Percentiles rank a stretch among this genome's conserved stretches.
Conservation (phyloP, 306 rosid genomes). For the Vigna angularis region DNA sequence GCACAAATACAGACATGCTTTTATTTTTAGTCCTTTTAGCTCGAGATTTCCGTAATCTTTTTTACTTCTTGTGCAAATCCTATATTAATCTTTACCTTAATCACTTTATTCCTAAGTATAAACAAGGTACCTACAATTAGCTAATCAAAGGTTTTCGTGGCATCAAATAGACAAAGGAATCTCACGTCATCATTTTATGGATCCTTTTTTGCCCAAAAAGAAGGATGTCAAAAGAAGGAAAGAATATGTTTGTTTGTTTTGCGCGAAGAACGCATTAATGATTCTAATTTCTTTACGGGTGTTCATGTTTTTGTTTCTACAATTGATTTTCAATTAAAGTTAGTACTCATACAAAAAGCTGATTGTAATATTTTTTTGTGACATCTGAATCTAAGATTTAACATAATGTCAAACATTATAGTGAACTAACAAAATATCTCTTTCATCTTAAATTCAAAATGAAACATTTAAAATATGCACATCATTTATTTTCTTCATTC, state of each 20-base stretch:
- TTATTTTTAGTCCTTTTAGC: slow-evolving; percentile 20
- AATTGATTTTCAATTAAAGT: too few relatives aligned
- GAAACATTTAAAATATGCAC: too few relatives aligned
- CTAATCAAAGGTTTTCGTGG: background rate
- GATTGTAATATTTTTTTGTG: too few relatives aligned
- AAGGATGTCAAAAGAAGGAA: slow-evolving; percentile 34
- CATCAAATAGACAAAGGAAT: slow-evolving; percentile 30
- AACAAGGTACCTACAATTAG: slow-evolving; percentile 15
- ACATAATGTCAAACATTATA: too few relatives aligned
- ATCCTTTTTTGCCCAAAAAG: slow-evolving; percentile 4
- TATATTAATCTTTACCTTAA: slow-evolving; percentile 21
- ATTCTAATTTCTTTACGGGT: slow-evolving; percentile 9
- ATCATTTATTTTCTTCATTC: too few relatives aligned
- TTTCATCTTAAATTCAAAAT: too few relatives aligned
- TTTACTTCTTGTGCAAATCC: slow-evolving; percentile 22
- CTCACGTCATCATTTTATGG: slow-evolving; percentile 29
- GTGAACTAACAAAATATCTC: too few relatives aligned
- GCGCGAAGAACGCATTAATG: background rate
- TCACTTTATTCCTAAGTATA: slow-evolving; percentile 35
- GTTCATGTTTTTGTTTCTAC: too few relatives aligned
- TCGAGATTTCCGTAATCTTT: slow-evolving; percentile 12
- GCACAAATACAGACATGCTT: slow-evolving; percentile 10
- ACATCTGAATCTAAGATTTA: too few relatives aligned
- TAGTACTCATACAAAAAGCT: too few relatives aligned
- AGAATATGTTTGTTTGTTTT: slow-evolving; percentile 22